Evolutionary conservation across 495 filamentous ascomycete species (phyloP), one percentile per base, ranked within the genome.

Genomic region (Aspergillus homomorphus): DNA sequence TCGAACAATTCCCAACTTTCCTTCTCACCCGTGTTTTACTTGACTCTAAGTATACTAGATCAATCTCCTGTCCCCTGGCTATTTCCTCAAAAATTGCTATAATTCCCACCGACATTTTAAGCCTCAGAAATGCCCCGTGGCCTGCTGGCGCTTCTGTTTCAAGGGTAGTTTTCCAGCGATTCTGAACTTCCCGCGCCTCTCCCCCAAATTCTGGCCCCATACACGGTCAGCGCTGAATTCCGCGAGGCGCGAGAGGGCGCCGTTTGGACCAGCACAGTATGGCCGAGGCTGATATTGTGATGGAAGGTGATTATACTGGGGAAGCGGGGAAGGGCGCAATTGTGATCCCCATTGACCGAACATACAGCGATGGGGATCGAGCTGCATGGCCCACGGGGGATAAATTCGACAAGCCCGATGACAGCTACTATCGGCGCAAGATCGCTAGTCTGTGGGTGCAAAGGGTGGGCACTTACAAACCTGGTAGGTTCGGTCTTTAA

Each of bases 381-480:
- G 49, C 55, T 14, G 63, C 60, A 4, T 78, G 75, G 77, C 75
- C 75, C 7, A 60, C 23, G 5, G 69, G 66, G 15, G 48, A 30
- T 9, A 42, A 48, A n/a, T 73, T 60, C 53, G 42, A 45, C 52
- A 33, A 69, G 55, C 45, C 57, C 3, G 54, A 62, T 53, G 57
- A 65, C 55, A 24, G 64, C 9, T 54, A 54, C 10, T 78, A 73
- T 58, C 64, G 70, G 10, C 44, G 57, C 21, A 67, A 63, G 23
- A 61, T 80, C 41, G 77, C 76, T 2, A 61, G 58, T 21, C 58
- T 70, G 58, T 80, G 77, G 77, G 58, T 77, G 33, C 59, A 67
- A 53, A 61, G 70, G 46, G 65, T 48, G 21, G 71, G 71, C 16
- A 67, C 66, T 19, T 59, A 58, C 59, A 66, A 69, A 57, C 42